Base-by-base conservation (phyloP, 2,329 filamentous ascomycete species). In the Sordariomycetes sp. region DNA sequence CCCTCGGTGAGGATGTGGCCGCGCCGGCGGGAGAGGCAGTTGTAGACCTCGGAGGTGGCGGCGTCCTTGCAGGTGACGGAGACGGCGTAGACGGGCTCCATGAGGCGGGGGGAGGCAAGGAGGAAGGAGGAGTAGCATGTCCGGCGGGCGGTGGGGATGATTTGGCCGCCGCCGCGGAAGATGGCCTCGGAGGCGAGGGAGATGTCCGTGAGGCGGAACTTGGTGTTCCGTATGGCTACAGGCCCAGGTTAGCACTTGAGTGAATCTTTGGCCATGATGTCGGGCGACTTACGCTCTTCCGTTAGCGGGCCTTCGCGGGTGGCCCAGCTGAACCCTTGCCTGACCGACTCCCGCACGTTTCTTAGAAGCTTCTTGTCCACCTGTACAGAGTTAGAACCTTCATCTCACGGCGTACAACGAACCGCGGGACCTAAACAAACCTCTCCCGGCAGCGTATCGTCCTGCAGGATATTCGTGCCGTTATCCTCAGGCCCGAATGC, bases 321-420 rank as follows among this genome's bases (percentile, higher is more conserved):
- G 55, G 90, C 94, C 94, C 94, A 99, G 70, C 88, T 91, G 73
- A 99, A 99, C 35, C 94, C 94, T 73, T 99, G 94, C 54, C 90
- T 87, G 65, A 99, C 90, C 8, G 89, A 93, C 69, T 99, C 94
- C 65, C 91, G 87, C 52, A 97, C 93, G 40, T 86, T 88, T 65
- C 86, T 86, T 35, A 99, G 81, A 22, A 92, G 79, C 72, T 93
- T 95, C 74, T 95, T 94, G 75, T 99, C 92, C 61, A 97, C 90
- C 83, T 86, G 67, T 50, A 57, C 53, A 32, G n/a, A 43, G 55
- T 63, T 54, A 66, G 61, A 2, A 59, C 25, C n/a, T 51, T 2
- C 18, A 32, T 18, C 53, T 35, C 24, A 54, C 5, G 22, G 14
- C 22, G 7, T 12, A 50, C 22, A 10, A 48, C 6, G 28, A 58